These are phyloP conservation scores for Lineolata rhizophorae DNA, from an alignment of 495 filamentous ascomycete species.

Conservation along the genomic window DNA sequence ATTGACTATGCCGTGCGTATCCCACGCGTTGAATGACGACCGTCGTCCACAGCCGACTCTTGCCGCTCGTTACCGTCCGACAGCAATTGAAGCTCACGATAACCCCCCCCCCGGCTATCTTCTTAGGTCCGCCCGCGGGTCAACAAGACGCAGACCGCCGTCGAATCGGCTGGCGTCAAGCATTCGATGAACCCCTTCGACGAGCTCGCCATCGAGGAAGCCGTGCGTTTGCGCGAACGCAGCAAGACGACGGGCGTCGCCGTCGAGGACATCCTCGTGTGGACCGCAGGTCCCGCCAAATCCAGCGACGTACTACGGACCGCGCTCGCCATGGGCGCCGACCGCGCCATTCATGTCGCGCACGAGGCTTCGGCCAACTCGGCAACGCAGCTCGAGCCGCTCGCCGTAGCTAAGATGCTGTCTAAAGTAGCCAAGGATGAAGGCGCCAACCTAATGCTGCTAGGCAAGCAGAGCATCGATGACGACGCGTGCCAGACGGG, in stretches of 20 bases:
- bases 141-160: slow-evolving; percentile 83
- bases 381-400: slow-evolving; percentile 54
- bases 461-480: slow-evolving; percentile 96
- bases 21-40: too few relatives aligned
- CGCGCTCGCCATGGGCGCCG: slow-evolving; percentile 96
- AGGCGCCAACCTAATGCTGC: slow-evolving; percentile 71
- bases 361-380: slow-evolving; percentile 26
- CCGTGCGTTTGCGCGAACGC: slow-evolving; percentile 77
- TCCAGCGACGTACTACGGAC: slow-evolving; percentile 71
- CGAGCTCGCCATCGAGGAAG: slow-evolving; percentile 92
- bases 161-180: slow-evolving; percentile 82
- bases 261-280: slow-evolving; percentile 76
- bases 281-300: slow-evolving; percentile 75
- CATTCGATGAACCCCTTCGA: slow-evolving; percentile 98
- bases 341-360: slow-evolving; percentile 72
- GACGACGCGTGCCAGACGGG: slow-evolving; percentile 92
- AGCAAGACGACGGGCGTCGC: slow-evolving; percentile 11
- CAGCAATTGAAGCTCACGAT: too few relatives aligned
- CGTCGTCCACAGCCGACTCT: too few relatives aligned
- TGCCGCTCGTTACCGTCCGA: too few relatives aligned
- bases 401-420: slow-evolving; percentile 77
- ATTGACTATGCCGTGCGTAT: slow-evolving; percentile 89
- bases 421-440: slow-evolving; percentile 54
- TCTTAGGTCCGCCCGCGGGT: slow-evolving; percentile 84
- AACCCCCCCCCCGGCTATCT: slow-evolving; percentile 1